A percentile compares a stretch with the other conserved stretches of the same genome.
phyloP scores from a whole-genome alignment of 306 rosid species.

The Vigna trinervia region DNA sequence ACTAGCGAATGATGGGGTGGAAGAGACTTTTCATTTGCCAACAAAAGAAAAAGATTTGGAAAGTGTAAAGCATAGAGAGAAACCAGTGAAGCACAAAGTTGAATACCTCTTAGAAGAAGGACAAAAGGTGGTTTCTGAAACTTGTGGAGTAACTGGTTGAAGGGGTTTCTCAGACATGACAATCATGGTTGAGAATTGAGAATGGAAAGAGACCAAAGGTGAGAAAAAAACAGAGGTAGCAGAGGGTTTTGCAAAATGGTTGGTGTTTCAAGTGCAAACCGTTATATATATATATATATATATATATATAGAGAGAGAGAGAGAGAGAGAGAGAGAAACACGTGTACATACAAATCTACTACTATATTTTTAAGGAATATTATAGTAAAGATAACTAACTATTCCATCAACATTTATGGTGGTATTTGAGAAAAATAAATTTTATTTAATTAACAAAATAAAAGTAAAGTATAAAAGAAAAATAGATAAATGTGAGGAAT shows the following conservation, averaged over 20 bases:
- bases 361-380: too few relatives aligned
- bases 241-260: constrained; percentile 25
- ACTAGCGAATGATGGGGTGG: neutral
- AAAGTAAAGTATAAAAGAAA: too few relatives aligned
- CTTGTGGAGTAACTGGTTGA: constrained; percentile 54
- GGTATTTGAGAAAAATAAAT: too few relatives aligned
- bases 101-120: constrained; percentile 63
- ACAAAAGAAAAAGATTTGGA: neutral
- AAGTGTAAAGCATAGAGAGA: constrained; percentile 5
- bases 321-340: too few relatives aligned
- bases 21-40: neutral
- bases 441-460: too few relatives aligned
- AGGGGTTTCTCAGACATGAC: constrained; percentile 65
- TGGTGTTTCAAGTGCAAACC: neutral
- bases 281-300: neutral
- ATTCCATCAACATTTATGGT: too few relatives aligned
- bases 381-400: too few relatives aligned
- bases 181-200: constrained; percentile 55
- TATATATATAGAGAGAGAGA: too few relatives aligned
- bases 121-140: constrained; percentile 49
- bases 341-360: too few relatives aligned
- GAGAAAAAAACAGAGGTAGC: constrained; percentile 31
- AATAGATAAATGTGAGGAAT: too few relatives aligned
- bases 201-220: neutral
- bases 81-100: neutral